A percentile compares a stretch with the other conserved stretches of the same genome.
Conservation (phyloP, 306 rosid genomes). For the Glycine latifolia region DNA sequence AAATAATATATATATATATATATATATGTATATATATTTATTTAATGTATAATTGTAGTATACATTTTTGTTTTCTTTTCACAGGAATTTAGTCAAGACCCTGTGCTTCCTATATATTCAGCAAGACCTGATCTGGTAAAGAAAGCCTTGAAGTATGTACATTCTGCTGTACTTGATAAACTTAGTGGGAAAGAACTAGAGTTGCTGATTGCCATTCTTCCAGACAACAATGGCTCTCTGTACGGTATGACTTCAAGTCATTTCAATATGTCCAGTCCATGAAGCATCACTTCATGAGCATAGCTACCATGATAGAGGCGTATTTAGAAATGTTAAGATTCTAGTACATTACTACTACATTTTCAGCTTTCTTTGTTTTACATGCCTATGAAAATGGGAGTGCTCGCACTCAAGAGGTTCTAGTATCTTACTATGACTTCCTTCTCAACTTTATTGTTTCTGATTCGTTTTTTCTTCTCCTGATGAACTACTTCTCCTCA, state of each 20-base stretch:
- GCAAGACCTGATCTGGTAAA: constrained; percentile 61
- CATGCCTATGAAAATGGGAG: constrained; percentile 1
- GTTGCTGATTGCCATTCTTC: constrained; percentile 63
- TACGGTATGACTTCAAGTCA: constrained; percentile 50
- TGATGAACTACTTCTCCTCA: background rate
- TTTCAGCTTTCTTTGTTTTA: constrained; percentile 18
- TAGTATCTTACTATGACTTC: background rate
- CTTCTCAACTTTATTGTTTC: background rate
- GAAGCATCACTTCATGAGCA: background rate
- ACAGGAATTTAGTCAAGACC: constrained; percentile 57
- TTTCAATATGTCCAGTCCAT: constrained; percentile 10
- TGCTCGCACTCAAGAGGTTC: background rate
- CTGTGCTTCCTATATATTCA: constrained; percentile 52
- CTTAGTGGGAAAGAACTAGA: constrained; percentile 61
- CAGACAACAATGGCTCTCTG: constrained; percentile 61
- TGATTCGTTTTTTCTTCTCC: background rate
- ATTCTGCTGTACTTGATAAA: constrained; percentile 51
- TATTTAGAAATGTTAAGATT: background rate
- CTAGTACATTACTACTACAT: background rate
- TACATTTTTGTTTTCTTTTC: constrained; percentile 1
- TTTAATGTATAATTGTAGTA: background rate
- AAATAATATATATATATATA: too few relatives aligned
- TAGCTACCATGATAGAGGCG: background rate
- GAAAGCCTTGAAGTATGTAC: constrained; percentile 59
- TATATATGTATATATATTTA: too few relatives aligned